phyloP scores from a whole-genome alignment of 2,329 filamentous ascomycete genomes.

The Ophiocordyceps polyrhachis-furcata region DNA sequence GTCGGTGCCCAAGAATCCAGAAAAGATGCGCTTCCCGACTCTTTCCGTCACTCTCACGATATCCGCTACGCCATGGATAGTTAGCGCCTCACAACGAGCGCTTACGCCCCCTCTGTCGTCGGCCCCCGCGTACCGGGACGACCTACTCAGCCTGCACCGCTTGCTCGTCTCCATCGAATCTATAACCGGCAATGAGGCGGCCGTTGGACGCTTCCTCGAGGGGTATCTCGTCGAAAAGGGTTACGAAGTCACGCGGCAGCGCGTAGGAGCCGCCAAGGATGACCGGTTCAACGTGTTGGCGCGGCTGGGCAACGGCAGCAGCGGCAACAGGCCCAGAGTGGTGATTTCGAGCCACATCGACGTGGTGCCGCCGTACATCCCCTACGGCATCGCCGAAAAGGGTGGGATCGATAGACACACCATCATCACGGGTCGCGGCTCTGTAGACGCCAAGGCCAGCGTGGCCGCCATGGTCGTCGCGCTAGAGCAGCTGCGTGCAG shows the following conservation, averaged over 20 bases:
- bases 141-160: slow-evolving; percentile 54
- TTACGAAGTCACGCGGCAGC: slow-evolving; percentile 25
- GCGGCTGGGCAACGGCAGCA: slow-evolving; percentile 31
- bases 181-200: slow-evolving; percentile 47
- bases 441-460: slow-evolving; percentile 51
- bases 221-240: slow-evolving; percentile 37
- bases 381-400: slow-evolving; percentile 39
- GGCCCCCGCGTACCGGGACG: slow-evolving; percentile 29
- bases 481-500: slow-evolving; percentile 31
- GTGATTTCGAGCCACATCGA: slow-evolving; percentile 74
- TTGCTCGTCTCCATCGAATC: slow-evolving; percentile 59
- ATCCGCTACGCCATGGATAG: not conserved
- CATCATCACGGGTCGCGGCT: slow-evolving; percentile 52
- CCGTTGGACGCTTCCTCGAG: slow-evolving; percentile 49
- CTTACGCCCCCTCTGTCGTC: slow-evolving; percentile 10
- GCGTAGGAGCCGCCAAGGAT: slow-evolving; percentile 12
- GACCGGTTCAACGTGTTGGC: slow-evolving; percentile 53
- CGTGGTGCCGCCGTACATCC: slow-evolving; percentile 53
- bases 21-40: not conserved
- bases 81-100: not conserved
- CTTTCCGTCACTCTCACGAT: not conserved
- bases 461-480: slow-evolving; percentile 60
- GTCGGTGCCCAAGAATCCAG: not conserved
- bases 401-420: slow-evolving; percentile 20
- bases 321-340: slow-evolving; percentile 32